Conservation (phyloP, 148 eudicot genomes). For the Camellia granthamiana region DNA sequence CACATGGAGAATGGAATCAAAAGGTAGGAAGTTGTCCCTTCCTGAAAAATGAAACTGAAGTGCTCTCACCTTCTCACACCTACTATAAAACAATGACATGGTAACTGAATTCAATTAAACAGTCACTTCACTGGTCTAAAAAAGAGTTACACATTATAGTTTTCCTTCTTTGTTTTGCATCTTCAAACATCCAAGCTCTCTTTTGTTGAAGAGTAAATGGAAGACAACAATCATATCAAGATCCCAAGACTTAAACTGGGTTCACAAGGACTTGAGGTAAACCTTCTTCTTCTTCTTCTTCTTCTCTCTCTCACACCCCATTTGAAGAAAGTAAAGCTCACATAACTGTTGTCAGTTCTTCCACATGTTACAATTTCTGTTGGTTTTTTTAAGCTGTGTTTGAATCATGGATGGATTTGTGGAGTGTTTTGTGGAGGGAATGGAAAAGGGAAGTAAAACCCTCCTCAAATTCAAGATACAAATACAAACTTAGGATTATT, state of each 20-base stretch:
- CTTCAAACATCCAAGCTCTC: not conserved
- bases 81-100: no score
- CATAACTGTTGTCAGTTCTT: not conserved
- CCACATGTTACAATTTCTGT: not conserved
- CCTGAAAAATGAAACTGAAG: no score
- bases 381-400: not conserved
- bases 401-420: not conserved
- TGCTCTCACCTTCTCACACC: no score
- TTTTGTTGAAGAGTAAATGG: constrained; percentile 5
- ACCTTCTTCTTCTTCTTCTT: not conserved
- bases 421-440: no score
- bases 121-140: no score
- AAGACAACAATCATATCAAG: not conserved
- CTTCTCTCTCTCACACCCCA: not conserved
- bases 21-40: no score
- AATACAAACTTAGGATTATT: no score
- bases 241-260: constrained; percentile 11
- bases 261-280: constrained; percentile 13
- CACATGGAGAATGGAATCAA: no score
- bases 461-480: no score
- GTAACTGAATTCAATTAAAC: no score
- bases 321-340: no score
- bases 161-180: not conserved
- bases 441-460: no score
- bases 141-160: not conserved